phyloP scores from a whole-genome alignment of 192 early-diverging fungal genomes.

The Lobosporangium transversale region DNA sequence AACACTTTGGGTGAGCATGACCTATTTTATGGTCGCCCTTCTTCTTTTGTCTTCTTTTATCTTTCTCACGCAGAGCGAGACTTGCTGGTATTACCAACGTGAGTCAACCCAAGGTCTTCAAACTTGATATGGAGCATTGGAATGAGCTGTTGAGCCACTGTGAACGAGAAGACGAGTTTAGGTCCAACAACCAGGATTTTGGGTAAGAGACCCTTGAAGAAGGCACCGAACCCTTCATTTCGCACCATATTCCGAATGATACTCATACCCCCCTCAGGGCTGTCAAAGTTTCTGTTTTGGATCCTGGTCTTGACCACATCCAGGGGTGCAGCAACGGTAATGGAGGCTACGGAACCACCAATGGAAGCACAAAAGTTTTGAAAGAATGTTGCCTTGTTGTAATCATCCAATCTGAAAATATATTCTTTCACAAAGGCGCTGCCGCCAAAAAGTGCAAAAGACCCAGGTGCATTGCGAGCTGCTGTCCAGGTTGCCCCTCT shows the following conservation, averaged over 20 bases:
- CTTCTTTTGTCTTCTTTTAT: too few relatives aligned
- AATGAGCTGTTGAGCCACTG: conserved; percentile 92
- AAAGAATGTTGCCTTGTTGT: conserved; percentile 91
- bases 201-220: conserved; percentile 95
- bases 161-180: conserved; percentile 96
- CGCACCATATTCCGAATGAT: conserved; percentile 90
- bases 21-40: too few relatives aligned
- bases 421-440: conserved; percentile 94
- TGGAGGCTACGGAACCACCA: conserved; percentile 91
- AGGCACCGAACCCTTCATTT: conserved; percentile 88
- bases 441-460: conserved; percentile 94
- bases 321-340: conserved; percentile 92
- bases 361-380: conserved; percentile 97
- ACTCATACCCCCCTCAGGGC: conserved; percentile 84
- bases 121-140: conserved; percentile 70
- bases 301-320: conserved; percentile 99
- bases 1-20: too few relatives aligned
- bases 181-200: conserved; percentile 90
- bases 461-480: conserved; percentile 97
- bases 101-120: conserved; percentile 23
- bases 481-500: conserved; percentile 95
- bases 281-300: conserved; percentile 89
- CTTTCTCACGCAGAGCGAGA: too few relatives aligned
- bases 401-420: conserved; percentile 88
- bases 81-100: conserved; percentile 27